Conservation (phyloP, 2,329 filamentous ascomycete genomes). For the Alternaria triticimaculans region DNA sequence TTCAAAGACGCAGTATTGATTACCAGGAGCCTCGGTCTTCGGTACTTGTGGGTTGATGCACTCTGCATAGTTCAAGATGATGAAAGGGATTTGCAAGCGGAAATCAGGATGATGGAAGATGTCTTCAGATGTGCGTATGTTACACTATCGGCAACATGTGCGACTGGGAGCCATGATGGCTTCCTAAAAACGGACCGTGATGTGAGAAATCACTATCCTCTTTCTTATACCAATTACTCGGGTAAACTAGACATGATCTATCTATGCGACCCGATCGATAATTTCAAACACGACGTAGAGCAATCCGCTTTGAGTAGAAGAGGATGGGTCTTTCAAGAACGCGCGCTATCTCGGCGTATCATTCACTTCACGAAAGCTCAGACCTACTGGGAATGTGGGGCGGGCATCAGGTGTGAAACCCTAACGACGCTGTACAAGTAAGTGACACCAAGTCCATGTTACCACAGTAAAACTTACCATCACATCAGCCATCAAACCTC, state of each 20-base stretch:
- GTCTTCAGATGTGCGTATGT: neutral
- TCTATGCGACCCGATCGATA: neutral
- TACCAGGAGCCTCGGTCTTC: neutral
- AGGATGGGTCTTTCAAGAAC: constrained; percentile 40
- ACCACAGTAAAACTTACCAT: too few species aligned
- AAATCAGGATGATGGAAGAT: neutral
- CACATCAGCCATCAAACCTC: neutral
- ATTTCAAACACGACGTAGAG: neutral
- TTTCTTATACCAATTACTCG: neutral
- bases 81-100: neutral
- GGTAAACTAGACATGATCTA: neutral
- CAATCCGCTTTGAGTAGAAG: constrained; percentile 20
- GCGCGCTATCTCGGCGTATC: constrained; percentile 29
- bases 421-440: constrained; percentile 22
- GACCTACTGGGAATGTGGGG: constrained; percentile 37
- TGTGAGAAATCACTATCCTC: neutral
- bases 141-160: neutral
- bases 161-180: neutral
- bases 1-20: neutral
- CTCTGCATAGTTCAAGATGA: neutral
- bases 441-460: neutral
- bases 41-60: neutral
- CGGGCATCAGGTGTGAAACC: constrained; percentile 28
- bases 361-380: constrained; percentile 35
- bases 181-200: neutral